Base-by-base conservation (phyloP, 345 rosid genomes). In the Syzygium aqueum region DNA sequence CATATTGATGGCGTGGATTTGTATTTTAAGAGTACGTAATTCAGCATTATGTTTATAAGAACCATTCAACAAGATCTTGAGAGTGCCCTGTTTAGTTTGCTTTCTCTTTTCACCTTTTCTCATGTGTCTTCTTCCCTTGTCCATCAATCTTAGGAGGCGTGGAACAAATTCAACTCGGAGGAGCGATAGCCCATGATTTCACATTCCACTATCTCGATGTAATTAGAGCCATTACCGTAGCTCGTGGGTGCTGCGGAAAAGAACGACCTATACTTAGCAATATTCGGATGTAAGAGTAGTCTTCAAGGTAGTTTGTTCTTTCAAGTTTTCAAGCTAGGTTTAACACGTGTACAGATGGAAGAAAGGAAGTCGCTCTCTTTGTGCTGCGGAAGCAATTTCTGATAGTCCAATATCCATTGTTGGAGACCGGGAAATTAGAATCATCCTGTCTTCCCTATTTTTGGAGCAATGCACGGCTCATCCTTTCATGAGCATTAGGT, bases 121-220 rank as follows among this genome's bases (percentile, higher is more conserved):
- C 49, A 37, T 21, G 82, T 37, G 40, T 73, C 52, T 61, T 23
- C 33, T 86, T 52, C 5, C 52, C 22, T 57, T 83, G 85, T 14
- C 87, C 88, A 11, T 87, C 88, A 53, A 87, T 88, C 85, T 90
- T 27, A 96, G 98, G 99, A 96, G 91, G 98, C 97, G 61, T 97
- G 97, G 99, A 93, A 94, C 94, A 96, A 90, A 89, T 97, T 96
- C 95, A 97, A 94, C 90, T 95, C 98, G 1, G 98, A 95, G 91
- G 99, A 97, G 93, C 92, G 98, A 91, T 95, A 94, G 91, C 87
- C 53, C 33, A 27, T 16, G 23, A 51, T 37, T 82, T 14, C 40
- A 57, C 37, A 50, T 37, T 82, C 84, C 78, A 15, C 82, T 2
- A 37, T 73, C 82, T 19, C 49, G 7, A 37, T 73, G 82, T 73